These are phyloP conservation scores for Neurospora pannonica DNA, from an alignment of 495 filamentous ascomycete species.

Conservation along the genomic window DNA sequence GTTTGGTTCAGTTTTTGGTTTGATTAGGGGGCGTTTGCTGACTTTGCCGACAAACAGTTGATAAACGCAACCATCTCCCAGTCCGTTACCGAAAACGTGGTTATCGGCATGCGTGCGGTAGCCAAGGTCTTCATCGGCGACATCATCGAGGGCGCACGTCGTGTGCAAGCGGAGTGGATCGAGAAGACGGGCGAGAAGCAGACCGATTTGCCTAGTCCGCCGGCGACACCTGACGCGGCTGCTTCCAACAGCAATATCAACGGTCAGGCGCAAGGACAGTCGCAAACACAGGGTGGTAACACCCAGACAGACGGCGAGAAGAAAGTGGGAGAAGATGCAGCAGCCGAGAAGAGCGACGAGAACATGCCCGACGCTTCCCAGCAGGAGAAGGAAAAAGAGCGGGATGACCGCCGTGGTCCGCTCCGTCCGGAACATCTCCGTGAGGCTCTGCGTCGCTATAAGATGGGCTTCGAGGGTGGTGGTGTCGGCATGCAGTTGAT, in stretches of 20 bases:
- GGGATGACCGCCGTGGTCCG: conserved; percentile 44
- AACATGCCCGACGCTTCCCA: background rate
- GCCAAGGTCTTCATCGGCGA: conserved; percentile 80
- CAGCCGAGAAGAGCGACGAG: background rate
- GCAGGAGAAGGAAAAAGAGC: conserved; percentile 23
- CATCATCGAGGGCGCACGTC: conserved; percentile 69
- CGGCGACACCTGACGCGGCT: conserved; percentile 4
- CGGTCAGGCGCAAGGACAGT: background rate
- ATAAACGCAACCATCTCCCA: conserved; percentile 85
- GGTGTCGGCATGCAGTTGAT: conserved; percentile 64
- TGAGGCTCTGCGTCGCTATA: conserved; percentile 67
- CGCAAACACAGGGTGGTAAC: background rate
- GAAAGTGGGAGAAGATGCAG: background rate
- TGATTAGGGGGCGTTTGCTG: conserved; percentile 8
- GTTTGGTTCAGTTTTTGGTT: no score
- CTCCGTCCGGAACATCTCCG: conserved; percentile 74
- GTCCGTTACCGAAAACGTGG: conserved; percentile 68
- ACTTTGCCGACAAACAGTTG: conserved; percentile 36
- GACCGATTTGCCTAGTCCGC: conserved; percentile 30
- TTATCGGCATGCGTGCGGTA: conserved; percentile 69
- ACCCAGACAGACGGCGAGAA: background rate
- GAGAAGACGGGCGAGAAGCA: conserved; percentile 43
- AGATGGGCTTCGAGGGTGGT: conserved; percentile 57
- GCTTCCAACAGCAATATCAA: conserved; percentile 8
- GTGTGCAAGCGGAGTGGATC: conserved; percentile 71